Conservation (phyloP, 176 grass and related monocot genomes). For the Panicum miliaceum region DNA sequence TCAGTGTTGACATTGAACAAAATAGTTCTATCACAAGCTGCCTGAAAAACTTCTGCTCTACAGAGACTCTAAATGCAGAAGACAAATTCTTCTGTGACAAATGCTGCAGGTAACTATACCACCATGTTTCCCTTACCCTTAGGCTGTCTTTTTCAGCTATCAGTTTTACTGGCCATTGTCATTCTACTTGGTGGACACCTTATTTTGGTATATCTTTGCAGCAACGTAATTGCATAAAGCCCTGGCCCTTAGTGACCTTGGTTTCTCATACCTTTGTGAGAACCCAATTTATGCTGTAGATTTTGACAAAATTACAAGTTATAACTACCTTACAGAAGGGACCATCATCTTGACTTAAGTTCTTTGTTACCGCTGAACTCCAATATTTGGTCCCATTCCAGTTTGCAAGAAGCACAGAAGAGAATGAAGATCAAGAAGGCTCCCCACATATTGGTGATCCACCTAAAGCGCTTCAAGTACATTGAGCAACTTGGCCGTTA, state of each 20-base stretch:
- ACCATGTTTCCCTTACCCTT: constrained; percentile 29
- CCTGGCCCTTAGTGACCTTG: background rate
- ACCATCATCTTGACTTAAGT: constrained; percentile 31
- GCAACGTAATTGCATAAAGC: background rate
- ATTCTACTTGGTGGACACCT: constrained; percentile 1
- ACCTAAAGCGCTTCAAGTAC: constrained; percentile 94
- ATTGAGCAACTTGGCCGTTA: constrained; percentile 92
- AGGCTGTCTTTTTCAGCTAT: constrained; percentile 14
- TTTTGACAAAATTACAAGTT: constrained; percentile 21
- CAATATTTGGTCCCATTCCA: constrained; percentile 45
- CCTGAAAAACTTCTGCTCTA: constrained; percentile 95
- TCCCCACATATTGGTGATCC: constrained; percentile 90
- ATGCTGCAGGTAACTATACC: constrained; percentile 75
- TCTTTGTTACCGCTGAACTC: constrained; percentile 28
- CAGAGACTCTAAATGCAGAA: constrained; percentile 93
- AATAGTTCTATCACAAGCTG: constrained; percentile 98
- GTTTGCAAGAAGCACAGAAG: constrained; percentile 97
- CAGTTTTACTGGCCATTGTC: constrained; percentile 31
- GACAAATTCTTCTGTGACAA: constrained; percentile 99
- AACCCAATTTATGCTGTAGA: constrained; percentile 23
- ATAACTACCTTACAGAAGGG: constrained; percentile 14
- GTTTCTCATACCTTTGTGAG: constrained; percentile 10
- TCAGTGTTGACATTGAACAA: constrained; percentile 96
- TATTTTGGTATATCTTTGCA: constrained; percentile 12
- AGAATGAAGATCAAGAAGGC: constrained; percentile 99